Conservation (phyloP, 2,329 filamentous ascomycete genomes). For the Zymoseptoria brevis region DNA sequence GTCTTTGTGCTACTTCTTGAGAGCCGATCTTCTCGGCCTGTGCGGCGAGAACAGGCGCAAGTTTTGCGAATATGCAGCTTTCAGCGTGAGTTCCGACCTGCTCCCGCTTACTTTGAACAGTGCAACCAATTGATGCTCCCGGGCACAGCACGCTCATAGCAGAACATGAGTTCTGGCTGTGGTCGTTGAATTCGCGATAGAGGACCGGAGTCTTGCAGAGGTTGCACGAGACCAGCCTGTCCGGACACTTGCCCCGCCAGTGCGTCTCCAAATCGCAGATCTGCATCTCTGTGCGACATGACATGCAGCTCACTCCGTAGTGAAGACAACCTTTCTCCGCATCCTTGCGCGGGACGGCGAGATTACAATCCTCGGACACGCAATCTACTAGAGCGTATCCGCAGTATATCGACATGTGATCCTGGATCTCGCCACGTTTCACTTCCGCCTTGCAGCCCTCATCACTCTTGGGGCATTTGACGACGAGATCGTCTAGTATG, state of each 20-base stretch:
- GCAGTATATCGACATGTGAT: conserved; percentile 55
- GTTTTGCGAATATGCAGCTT: conserved; percentile 39
- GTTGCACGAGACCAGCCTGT: conserved; percentile 39
- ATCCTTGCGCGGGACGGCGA: conserved; percentile 49
- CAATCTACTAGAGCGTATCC: conserved; percentile 49
- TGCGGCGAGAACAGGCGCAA: conserved; percentile 38
- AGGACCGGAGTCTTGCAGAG: conserved; percentile 37
- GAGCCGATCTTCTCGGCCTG: conserved; percentile 38
- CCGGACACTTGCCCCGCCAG: conserved; percentile 39
- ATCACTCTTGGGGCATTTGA: conserved; percentile 49
- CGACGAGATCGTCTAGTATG: conserved; percentile 54
- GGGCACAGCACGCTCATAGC: conserved; percentile 37
- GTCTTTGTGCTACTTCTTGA: conserved; percentile 36
- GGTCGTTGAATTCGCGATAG: conserved; percentile 35
- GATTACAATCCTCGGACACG: conserved; percentile 41
- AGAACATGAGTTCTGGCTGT: conserved; percentile 36
- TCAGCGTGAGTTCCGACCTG: conserved; percentile 35
- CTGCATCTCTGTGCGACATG: conserved; percentile 47
- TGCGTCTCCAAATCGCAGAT: conserved; percentile 45
- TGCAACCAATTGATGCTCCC: conserved; percentile 39
- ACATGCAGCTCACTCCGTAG: conserved; percentile 43
- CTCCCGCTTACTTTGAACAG: conserved; percentile 32
- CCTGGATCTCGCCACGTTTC: conserved; percentile 49
- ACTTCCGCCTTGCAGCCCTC: conserved; percentile 48
- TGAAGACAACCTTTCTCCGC: conserved; percentile 48